Evolutionary conservation across 345 rosid species (phyloP).

Genomic region (Capsella bursapastoris): DNA sequence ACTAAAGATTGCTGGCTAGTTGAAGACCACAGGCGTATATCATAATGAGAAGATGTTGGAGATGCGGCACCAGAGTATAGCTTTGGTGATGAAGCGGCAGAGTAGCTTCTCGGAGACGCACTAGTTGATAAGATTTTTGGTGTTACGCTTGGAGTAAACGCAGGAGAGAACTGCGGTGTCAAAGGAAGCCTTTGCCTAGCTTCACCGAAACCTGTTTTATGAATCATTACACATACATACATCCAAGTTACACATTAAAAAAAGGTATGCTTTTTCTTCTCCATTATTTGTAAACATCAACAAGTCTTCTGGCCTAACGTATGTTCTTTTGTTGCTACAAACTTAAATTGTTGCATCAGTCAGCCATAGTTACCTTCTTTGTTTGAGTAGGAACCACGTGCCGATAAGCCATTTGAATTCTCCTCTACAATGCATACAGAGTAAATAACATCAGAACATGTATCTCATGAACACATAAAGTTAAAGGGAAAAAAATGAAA

Average conservation of each 20-base stretch:
- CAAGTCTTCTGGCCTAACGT: not conserved
- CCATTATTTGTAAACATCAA: not conserved
- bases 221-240: not conserved
- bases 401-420: slow-evolving; percentile 51
- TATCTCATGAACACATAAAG: not conserved
- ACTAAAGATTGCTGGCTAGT: slow-evolving; percentile 94
- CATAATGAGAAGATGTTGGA: slow-evolving; percentile 66
- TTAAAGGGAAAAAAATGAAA: not conserved
- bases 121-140: slow-evolving; percentile 68
- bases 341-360: not conserved
- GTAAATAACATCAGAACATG: not conserved
- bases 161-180: slow-evolving; percentile 68
- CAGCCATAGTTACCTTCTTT: slow-evolving; percentile 59
- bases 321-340: not conserved
- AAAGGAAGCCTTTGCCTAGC: slow-evolving; percentile 61
- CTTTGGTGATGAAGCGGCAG: slow-evolving; percentile 71
- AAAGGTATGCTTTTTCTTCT: not conserved
- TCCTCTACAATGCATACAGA: slow-evolving; percentile 51
- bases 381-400: slow-evolving; percentile 46
- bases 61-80: slow-evolving; percentile 68
- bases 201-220: slow-evolving; percentile 51
- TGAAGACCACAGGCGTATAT: slow-evolving; percentile 70
- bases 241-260: not conserved
- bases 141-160: slow-evolving; percentile 62
- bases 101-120: slow-evolving; percentile 77